Evolutionary conservation across 805 yeast species (phyloP).

Genomic region (Wilhelminamyces savonicus): DNA sequence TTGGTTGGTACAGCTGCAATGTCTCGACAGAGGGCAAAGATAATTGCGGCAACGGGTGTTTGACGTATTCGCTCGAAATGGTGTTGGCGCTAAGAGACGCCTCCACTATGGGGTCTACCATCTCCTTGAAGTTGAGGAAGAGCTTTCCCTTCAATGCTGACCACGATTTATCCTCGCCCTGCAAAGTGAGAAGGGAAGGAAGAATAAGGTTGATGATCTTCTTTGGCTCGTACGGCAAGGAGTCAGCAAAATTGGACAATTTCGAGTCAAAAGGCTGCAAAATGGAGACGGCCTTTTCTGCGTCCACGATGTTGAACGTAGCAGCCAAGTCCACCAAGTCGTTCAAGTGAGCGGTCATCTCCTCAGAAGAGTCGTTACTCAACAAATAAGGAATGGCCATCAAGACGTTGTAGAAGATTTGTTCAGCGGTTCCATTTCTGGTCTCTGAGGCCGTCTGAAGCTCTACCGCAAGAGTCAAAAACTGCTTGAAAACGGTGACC

Average conservation of each 20-base stretch:
- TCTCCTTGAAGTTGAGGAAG: slow-evolving; percentile 26
- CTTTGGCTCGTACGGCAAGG: slow-evolving; percentile 46
- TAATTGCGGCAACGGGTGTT: slow-evolving; percentile 35
- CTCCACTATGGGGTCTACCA: slow-evolving; percentile 26
- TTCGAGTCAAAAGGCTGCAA: slow-evolving; percentile 35
- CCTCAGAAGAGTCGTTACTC: slow-evolving; percentile 32
- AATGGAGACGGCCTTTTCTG: slow-evolving; percentile 10
- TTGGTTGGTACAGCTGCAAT: slow-evolving; percentile 14
- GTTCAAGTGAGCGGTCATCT: slow-evolving; percentile 28
- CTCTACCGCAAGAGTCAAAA: slow-evolving; percentile 50
- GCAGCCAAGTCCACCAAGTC: slow-evolving; percentile 43
- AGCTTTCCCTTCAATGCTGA: slow-evolving; percentile 22
- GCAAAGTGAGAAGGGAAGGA: slow-evolving; percentile 39
- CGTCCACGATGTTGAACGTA: slow-evolving; percentile 24
- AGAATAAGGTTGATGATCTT: slow-evolving; percentile 44
- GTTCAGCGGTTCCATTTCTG: slow-evolving; percentile 61
- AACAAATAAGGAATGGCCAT: slow-evolving; percentile 61
- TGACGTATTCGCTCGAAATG: slow-evolving; percentile 32
- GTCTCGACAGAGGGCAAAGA: slow-evolving; percentile 22
- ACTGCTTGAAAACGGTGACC: slow-evolving; percentile 41
- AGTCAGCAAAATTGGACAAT: slow-evolving; percentile 16
- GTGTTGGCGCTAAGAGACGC: slow-evolving; percentile 28
- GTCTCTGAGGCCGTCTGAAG: slow-evolving; percentile 35
- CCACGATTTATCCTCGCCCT: slow-evolving; percentile 36
- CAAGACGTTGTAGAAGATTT: slow-evolving; percentile 55